Evolutionary conservation across 805 yeast species (phyloP).

Genomic region (Isabelozyma heimii): DNA sequence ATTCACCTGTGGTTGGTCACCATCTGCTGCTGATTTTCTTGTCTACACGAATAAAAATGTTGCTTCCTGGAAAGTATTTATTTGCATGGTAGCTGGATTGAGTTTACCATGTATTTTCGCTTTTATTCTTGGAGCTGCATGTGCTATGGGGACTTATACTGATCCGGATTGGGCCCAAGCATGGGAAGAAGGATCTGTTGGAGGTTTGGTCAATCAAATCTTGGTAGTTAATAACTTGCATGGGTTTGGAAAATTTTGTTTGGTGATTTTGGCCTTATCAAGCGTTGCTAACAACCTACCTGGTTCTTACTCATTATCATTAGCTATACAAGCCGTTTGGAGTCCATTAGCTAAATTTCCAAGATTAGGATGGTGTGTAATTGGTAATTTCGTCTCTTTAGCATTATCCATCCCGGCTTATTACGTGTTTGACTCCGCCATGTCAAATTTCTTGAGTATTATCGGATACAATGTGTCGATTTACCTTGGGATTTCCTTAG

Average conservation of each 20-base stretch:
- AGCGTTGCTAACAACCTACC: conserved; percentile 33
- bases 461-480: conserved; percentile 32
- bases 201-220: conserved; percentile 29
- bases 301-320: conserved; percentile 29
- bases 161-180: conserved; percentile 26
- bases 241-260: conserved; percentile 30
- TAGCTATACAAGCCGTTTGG: conserved; percentile 31
- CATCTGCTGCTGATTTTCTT: conserved; percentile 32
- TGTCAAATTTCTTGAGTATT: conserved; percentile 30
- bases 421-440: conserved; percentile 25
- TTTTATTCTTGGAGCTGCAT: conserved; percentile 30
- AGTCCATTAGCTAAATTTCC: conserved; percentile 27
- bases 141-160: conserved; percentile 24
- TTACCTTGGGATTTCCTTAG: conserved; percentile 26
- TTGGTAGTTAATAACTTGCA: conserved; percentile 25
- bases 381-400: conserved; percentile 29
- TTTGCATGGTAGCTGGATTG: conserved; percentile 25
- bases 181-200: conserved; percentile 26
- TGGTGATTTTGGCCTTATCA: conserved; percentile 28
- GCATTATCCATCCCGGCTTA: conserved; percentile 35
- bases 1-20: conserved; percentile 31
- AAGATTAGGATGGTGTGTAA: conserved; percentile 31
- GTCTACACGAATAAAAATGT: conserved; percentile 29
- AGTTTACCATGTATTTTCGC: conserved; percentile 24
- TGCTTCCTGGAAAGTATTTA: conserved; percentile 23